Base-by-base conservation (phyloP, 2,329 filamentous ascomycete species). In the Aspergillus spinulosporus region DNA sequence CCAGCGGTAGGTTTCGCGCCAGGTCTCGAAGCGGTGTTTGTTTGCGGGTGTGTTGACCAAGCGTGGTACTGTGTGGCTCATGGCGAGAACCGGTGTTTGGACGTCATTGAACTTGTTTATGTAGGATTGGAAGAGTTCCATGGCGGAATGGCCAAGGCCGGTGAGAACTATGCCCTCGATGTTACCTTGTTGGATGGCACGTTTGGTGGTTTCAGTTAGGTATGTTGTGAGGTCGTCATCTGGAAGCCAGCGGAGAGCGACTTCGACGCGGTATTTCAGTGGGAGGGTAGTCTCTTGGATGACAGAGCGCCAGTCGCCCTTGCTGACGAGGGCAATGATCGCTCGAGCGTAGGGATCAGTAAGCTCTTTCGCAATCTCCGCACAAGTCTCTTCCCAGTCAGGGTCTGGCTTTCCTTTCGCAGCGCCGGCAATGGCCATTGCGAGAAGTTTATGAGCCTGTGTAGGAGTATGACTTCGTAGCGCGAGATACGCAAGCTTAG, bases 81-180 rank as follows among this genome's bases (percentile, higher is more conserved):
- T 81, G 29, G 82, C 82, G 1, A 87, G 73, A 0, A 87, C 84
- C 1, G 84, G 80, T 2, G 84, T 85, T 71, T 88, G 85, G 1
- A 87, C 70, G 61, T 87, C 84, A 56, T 82, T 80, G 64, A 81
- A 85, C 50, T 80, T 81, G 52, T 76, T 76, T 57, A 87, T 81
- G 66, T 86, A 86, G 5, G 79, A 81, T 62, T 83, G 79, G 59
- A 88, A 82, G 36, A 88, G 77, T 46, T 84, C 80, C 68, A 87
- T 79, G 3, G 80, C 80, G 54, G 78, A 75, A 56, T 84, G 80
- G 3, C 79, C 79, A 5, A 87, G 76, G 5, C 85, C 85, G 0
- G 85, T 88, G 6, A 88, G 77, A 11, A 86, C 73, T 5, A 87
- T 74, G 7, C 84, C 85, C 71, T 86, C 83, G 51, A 85, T 79